Evolutionary conservation across 176 grass and related monocot genomes (phyloP).

Genomic region (Avena atlantica): DNA sequence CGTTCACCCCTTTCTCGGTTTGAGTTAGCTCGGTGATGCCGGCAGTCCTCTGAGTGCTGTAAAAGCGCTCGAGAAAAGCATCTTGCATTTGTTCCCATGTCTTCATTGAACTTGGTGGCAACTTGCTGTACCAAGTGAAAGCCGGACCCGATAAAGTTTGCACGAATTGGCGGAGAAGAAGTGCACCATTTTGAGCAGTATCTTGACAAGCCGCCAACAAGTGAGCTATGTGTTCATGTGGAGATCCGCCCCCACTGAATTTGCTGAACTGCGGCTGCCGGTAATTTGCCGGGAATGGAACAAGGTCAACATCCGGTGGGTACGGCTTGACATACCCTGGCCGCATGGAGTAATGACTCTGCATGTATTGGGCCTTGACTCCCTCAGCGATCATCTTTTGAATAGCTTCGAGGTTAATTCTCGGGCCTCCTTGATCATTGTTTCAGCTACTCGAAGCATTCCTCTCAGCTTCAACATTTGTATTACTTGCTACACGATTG

Average conservation of each 20-base stretch:
- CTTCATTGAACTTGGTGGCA: background rate
- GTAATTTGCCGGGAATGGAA: background rate
- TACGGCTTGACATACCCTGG: background rate
- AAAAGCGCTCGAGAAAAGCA: background rate
- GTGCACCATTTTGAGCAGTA: background rate
- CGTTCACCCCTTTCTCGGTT: background rate
- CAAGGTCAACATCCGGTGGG: background rate
- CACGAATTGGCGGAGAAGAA: background rate
- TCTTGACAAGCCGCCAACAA: background rate
- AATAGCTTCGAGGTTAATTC: background rate
- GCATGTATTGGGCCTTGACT: background rate
- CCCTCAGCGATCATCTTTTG: background rate
- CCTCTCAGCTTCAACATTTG: background rate
- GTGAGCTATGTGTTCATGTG: background rate
- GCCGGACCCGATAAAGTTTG: background rate
- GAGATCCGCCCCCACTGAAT: background rate
- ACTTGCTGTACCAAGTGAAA: background rate
- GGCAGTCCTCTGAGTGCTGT: background rate
- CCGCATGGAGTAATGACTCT: background rate
- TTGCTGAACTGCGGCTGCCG: background rate
- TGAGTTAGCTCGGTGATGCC: background rate
- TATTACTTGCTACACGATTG: background rate
- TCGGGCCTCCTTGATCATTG: background rate
- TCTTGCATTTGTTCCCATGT: background rate
- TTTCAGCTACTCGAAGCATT: background rate